Base-by-base conservation (phyloP, 352 stramenopile genomes). In the Pythium apleroticum region DNA sequence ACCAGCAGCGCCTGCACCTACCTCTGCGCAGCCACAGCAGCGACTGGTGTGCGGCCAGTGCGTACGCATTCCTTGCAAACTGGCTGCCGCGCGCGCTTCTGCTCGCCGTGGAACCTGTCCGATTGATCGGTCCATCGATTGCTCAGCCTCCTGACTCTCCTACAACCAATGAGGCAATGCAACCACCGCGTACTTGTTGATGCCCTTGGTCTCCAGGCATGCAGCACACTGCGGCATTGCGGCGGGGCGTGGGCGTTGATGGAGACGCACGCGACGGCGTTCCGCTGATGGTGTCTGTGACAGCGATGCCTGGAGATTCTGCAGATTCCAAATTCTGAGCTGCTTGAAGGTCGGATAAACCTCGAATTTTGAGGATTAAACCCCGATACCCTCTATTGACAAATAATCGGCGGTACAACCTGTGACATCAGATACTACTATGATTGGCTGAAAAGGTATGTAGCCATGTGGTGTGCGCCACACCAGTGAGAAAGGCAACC, bases 21-120 rank as follows among this genome's bases (percentile, higher is more conserved):
- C 60, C 24, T 46, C 48, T 41, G 39, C n/a, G 43, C 19, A 2
- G 65, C 50, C 30, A 56, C 65, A 15, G 52, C 65, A 15, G 52
- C 63, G 4, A 60, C 41, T 12, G 52, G 45, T 35, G 33, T n/a
- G 45, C 71, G 65, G 11, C 78, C 81, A 1, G 65, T 63, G 45
- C 84, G 80, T 46, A 90, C 85, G 30, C 84, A 92, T 53, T 92
- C 79, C 60, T 92, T 92, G 73, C 81, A 92, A 52, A 92, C 73
- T 43, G 84, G 84, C 24, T 75, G 74, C 22, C 61, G 69, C 59
- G 61, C 66, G 11, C 52, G 37, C 28, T 62, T 61, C 52, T 73
- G 66, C 46, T 73, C 66, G 17, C 57, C 43, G 31, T 73, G 66
- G 61, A 73, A 73, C 20, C 66, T 73, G 41, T 39, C 5, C 4